phyloP scores from a whole-genome alignment of 2,329 filamentous ascomycete species.

The Aspergillus versicolor region DNA sequence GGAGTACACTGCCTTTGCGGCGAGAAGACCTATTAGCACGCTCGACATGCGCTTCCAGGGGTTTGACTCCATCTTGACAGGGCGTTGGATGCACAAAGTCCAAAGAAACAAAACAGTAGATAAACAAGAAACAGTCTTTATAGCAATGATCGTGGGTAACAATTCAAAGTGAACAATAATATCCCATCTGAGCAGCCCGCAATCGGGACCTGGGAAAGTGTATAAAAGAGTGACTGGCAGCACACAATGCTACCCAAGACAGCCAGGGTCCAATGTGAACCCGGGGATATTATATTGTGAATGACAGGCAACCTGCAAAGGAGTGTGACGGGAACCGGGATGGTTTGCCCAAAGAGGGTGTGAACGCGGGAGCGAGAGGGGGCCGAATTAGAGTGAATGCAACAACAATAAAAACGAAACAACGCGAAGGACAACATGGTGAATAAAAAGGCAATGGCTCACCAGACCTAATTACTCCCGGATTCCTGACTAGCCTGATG shows the following conservation, averaged over 20 bases:
- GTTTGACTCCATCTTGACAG: constrained; percentile 20
- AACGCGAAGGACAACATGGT: constrained; percentile 1
- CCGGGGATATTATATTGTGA: not conserved
- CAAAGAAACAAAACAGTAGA: not conserved
- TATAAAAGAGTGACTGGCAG: not conserved
- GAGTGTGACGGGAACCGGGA: constrained; percentile 8
- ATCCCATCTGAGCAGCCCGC: not conserved
- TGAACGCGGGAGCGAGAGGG: not conserved
- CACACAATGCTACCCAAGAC: not conserved
- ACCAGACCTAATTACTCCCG: constrained; percentile 12
- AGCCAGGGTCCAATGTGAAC: not conserved
- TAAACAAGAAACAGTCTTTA: not conserved
- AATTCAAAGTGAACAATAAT: not conserved
- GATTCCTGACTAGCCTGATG: constrained; percentile 16
- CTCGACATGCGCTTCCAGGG: constrained; percentile 25
- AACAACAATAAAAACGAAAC: not conserved
- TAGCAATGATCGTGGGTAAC: not conserved
- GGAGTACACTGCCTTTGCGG: constrained; percentile 27
- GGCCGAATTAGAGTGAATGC: not conserved
- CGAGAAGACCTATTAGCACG: constrained; percentile 38
- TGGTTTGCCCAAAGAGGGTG: not conserved
- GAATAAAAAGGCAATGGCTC: constrained; percentile 15
- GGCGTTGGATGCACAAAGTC: not conserved
- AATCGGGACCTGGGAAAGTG: not conserved
- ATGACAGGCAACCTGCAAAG: not conserved